phyloP scores from a whole-genome alignment of 2,329 filamentous ascomycete genomes.

The Cryphonectria carpinicola region DNA sequence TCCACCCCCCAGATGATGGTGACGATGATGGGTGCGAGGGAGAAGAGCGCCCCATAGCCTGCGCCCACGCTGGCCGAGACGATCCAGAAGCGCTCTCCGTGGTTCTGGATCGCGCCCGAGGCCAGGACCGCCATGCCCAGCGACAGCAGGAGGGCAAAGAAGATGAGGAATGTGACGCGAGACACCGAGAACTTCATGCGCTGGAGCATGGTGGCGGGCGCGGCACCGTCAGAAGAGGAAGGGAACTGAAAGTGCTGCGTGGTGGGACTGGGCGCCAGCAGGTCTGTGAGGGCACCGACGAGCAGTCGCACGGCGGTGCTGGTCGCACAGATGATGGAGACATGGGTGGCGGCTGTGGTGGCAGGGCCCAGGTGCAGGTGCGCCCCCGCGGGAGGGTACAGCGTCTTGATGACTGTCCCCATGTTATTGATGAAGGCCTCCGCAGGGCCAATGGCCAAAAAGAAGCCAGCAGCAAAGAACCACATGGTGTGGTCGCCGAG shows the following conservation, averaged over 20 bases:
- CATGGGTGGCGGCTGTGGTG: conserved; percentile 80
- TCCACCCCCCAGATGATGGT: conserved; percentile 98
- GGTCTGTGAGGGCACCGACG: conserved; percentile 85
- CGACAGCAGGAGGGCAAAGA: conserved; percentile 74
- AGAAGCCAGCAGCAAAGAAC: conserved; percentile 88
- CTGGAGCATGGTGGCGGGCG: conserved; percentile 39
- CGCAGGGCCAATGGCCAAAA: conserved; percentile 91
- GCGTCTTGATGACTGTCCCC: conserved; percentile 87
- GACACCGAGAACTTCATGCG: conserved; percentile 62
- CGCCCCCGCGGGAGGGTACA: conserved; percentile 64
- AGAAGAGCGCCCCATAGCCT: conserved; percentile 92
- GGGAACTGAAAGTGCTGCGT: conserved; percentile 60
- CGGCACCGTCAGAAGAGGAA: conserved; percentile 33
- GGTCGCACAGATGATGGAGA: conserved; percentile 88
- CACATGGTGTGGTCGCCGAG: conserved; percentile 92
- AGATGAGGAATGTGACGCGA: conserved; percentile 77
- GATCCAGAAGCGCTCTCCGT: conserved; percentile 80
- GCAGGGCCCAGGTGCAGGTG: conserved; percentile 44
- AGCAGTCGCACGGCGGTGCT: conserved; percentile 90
- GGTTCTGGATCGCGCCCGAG: conserved; percentile 72
- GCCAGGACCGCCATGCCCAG: conserved; percentile 78
- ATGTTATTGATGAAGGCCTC: conserved; percentile 98
- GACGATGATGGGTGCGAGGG: conserved; percentile 86
- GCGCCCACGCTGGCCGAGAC: conserved; percentile 84
- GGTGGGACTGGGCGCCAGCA: conserved; percentile 73